A percentile compares a stretch with the other conserved stretches of the same genome.
phyloP scores from a whole-genome alignment of 1,139 yeast species.

The Lodderomyces margitis region DNA sequence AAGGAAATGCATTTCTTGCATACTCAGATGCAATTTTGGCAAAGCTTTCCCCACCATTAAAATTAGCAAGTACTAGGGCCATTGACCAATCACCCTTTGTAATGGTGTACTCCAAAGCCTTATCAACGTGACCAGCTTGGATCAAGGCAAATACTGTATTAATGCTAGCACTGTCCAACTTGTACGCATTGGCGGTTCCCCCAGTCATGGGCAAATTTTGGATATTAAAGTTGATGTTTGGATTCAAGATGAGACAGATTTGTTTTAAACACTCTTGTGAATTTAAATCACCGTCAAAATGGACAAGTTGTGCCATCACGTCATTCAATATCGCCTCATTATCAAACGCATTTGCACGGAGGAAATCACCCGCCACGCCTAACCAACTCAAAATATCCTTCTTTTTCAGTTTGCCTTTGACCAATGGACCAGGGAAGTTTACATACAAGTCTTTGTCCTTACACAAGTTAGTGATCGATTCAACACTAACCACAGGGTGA shows the following conservation, averaged over 20 bases:
- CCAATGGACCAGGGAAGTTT: slow-evolving; percentile 64
- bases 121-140: slow-evolving; percentile 63
- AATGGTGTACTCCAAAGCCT: slow-evolving; percentile 64
- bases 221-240: slow-evolving; percentile 28
- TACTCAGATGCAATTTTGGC: slow-evolving; percentile 51
- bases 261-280: slow-evolving; percentile 25
- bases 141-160: slow-evolving; percentile 38
- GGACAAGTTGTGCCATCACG: slow-evolving; percentile 27
- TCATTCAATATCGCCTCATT: slow-evolving; percentile 32
- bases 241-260: slow-evolving; percentile 34
- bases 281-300: slow-evolving; percentile 30
- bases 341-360: slow-evolving; percentile 11
- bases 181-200: slow-evolving; percentile 31
- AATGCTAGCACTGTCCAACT: slow-evolving; percentile 37
- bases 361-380: slow-evolving; percentile 21
- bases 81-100: slow-evolving; percentile 74
- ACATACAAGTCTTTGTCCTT: slow-evolving; percentile 20
- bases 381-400: slow-evolving; percentile 69
- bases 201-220: slow-evolving; percentile 15
- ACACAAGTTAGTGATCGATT: slow-evolving; percentile 19
- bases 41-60: slow-evolving; percentile 64
- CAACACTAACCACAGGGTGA: slow-evolving; percentile 18
- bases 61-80: slow-evolving; percentile 67
- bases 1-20: slow-evolving; percentile 36
- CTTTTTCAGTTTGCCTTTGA: slow-evolving; percentile 53